phyloP scores from a whole-genome alignment of 129 eudicot species.

The Scalesia atractyloides region DNA sequence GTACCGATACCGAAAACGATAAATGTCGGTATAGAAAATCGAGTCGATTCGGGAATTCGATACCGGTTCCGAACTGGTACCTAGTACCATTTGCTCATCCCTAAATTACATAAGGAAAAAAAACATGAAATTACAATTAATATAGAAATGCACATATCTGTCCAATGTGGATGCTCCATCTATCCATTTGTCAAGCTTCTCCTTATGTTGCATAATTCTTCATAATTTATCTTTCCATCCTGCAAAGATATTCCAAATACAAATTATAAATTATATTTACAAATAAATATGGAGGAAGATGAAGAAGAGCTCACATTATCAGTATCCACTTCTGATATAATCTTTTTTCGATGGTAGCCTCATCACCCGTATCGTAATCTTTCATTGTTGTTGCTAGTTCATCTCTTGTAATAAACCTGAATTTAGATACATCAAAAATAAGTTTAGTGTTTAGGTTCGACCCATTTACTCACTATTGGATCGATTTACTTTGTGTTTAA shows the following conservation, averaged over 20 bases:
- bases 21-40: no score
- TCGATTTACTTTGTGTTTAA: background rate
- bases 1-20: no score
- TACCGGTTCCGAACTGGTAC: no score
- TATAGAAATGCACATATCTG: no score
- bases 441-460: background rate
- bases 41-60: no score
- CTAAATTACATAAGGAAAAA: no score
- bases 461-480: background rate
- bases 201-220: constrained; percentile 13
- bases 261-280: background rate
- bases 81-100: no score
- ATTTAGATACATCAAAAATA: background rate
- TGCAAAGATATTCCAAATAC: constrained; percentile 5
- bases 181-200: background rate
- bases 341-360: constrained; percentile 66
- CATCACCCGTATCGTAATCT: constrained; percentile 83
- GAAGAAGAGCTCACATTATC: constrained; percentile 59
- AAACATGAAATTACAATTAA: no score
- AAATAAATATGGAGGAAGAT: background rate
- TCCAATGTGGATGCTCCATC: no score
- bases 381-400: constrained; percentile 85
- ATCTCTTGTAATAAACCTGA: constrained; percentile 82
- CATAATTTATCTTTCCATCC: constrained; percentile 18
- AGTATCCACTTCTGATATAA: constrained; percentile 81